Conservation (phyloP, 257 asterid species). For the Sherardia arvensis region DNA sequence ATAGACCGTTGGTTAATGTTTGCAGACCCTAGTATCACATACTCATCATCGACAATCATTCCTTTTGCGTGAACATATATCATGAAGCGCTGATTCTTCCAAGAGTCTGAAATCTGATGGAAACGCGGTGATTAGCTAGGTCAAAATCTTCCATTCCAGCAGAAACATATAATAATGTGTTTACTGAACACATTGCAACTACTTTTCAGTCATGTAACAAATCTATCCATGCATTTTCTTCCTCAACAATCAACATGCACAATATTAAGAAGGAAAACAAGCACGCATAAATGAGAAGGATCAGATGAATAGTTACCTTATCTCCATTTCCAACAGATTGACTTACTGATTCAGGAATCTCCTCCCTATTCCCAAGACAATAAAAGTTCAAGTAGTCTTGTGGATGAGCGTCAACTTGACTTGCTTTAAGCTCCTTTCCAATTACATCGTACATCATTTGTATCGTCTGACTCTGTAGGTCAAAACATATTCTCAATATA, state of each 20-base stretch:
- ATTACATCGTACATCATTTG: conserved; percentile 70
- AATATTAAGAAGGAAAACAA: neutral
- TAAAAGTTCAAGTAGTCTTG: conserved; percentile 76
- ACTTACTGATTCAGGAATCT: conserved; percentile 22
- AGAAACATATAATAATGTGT: too few species aligned
- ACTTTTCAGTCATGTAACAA: neutral
- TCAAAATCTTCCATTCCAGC: conserved; percentile 2
- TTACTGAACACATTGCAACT: too few species aligned
- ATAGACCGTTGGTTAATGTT: conserved; percentile 86
- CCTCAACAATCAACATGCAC: neutral
- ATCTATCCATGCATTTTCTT: neutral
- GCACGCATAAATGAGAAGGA: neutral
- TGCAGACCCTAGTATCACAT: conserved; percentile 79
- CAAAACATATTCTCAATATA: neutral
- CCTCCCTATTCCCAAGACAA: conserved; percentile 87
- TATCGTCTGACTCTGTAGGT: conserved; percentile 65
- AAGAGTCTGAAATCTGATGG: conserved; percentile 56
- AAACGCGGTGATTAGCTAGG: neutral
- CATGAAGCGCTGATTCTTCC: conserved; percentile 70
- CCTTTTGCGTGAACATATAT: conserved; percentile 94
- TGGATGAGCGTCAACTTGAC: conserved; percentile 51
- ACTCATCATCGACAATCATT: conserved; percentile 89
- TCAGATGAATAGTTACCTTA: conserved; percentile 41
- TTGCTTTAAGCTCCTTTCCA: conserved; percentile 58
- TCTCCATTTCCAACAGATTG: conserved; percentile 38